Percentiles rank a stretch among this genome's conserved stretches.
These are phyloP conservation scores for Nannizzia gypsea DNA, from an alignment of 2,329 filamentous ascomycete species.

Conservation along the genomic window DNA sequence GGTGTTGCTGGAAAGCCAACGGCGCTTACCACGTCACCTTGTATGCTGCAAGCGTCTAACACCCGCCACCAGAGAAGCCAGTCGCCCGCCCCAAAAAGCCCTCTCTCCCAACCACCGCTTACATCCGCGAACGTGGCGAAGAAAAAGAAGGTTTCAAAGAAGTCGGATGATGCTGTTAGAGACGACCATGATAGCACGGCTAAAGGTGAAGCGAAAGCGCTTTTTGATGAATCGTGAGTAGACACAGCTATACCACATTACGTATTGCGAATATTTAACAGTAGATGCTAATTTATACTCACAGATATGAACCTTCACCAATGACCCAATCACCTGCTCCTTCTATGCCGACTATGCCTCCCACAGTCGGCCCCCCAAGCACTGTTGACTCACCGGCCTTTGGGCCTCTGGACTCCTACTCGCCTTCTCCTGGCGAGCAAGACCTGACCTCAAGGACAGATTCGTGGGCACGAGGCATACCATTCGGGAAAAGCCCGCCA, in stretches of 20 bases:
- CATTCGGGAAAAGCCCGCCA: constrained; percentile 36
- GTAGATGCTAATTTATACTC: background rate
- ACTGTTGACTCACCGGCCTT: constrained; percentile 28
- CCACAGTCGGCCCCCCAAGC: constrained; percentile 15
- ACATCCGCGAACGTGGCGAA: constrained; percentile 11
- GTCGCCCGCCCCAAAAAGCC: constrained; percentile 24
- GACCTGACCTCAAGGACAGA: constrained; percentile 29
- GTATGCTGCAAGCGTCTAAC: constrained; percentile 34
- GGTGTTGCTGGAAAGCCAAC: background rate
- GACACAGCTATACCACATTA: background rate
- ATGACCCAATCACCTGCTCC: background rate
- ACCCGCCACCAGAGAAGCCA: constrained; percentile 28
- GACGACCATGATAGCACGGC: constrained; percentile 25
- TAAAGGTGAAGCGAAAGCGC: constrained; percentile 21
- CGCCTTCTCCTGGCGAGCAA: constrained; percentile 20
- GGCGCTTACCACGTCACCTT: constrained; percentile 17
- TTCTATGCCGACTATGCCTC: background rate
- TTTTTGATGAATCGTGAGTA: constrained; percentile 29
- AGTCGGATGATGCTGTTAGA: constrained; percentile 27
- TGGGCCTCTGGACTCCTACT: constrained; percentile 26
- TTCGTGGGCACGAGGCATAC: constrained; percentile 36
- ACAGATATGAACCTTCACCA: background rate
- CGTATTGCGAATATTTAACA: background rate
- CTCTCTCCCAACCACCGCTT: constrained; percentile 16
- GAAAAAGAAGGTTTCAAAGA: constrained; percentile 26